phyloP scores from a whole-genome alignment of 208 protist genomes.

The Balamuthia mandrillaris region DNA sequence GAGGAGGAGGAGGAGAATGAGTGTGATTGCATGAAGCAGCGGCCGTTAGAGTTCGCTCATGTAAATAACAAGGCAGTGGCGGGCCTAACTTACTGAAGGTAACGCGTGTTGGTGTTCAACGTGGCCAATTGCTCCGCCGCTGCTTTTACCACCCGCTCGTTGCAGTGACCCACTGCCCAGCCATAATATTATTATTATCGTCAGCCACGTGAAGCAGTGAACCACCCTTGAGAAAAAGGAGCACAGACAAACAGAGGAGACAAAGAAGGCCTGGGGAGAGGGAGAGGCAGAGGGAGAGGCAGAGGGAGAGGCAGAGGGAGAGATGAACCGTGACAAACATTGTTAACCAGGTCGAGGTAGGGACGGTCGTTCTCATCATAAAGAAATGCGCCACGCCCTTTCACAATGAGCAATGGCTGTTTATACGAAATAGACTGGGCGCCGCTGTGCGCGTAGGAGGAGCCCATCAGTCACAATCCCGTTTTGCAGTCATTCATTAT shows the following conservation, averaged over 20 bases:
- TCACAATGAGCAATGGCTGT: neutral
- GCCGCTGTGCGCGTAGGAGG: no score
- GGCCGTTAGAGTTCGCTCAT: no score
- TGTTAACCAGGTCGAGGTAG: slow-evolving; percentile 35
- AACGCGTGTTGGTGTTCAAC: slow-evolving; percentile 72
- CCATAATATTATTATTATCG: neutral
- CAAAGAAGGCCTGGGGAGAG: no score
- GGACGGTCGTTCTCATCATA: neutral
- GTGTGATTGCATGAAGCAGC: no score
- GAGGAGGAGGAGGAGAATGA: neutral
- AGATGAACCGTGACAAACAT: slow-evolving; percentile 12
- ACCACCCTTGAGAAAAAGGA: no score
- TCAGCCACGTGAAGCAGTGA: no score
- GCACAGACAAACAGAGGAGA: no score
- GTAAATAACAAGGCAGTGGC: neutral
- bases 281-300: no score
- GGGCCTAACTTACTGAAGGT: slow-evolving; percentile 42
- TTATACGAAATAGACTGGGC: slow-evolving; percentile 16
- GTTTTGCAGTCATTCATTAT: no score
- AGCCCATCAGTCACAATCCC: no score
- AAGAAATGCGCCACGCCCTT: neutral
- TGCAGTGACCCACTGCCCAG: slow-evolving; percentile 62
- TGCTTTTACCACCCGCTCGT: slow-evolving; percentile 62
- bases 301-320: neutral
- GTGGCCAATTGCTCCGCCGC: slow-evolving; percentile 56